These are phyloP conservation scores for Phytopythium chamaehyphon DNA, from an alignment of 352 stramenopile genomes.

Conservation along the genomic window DNA sequence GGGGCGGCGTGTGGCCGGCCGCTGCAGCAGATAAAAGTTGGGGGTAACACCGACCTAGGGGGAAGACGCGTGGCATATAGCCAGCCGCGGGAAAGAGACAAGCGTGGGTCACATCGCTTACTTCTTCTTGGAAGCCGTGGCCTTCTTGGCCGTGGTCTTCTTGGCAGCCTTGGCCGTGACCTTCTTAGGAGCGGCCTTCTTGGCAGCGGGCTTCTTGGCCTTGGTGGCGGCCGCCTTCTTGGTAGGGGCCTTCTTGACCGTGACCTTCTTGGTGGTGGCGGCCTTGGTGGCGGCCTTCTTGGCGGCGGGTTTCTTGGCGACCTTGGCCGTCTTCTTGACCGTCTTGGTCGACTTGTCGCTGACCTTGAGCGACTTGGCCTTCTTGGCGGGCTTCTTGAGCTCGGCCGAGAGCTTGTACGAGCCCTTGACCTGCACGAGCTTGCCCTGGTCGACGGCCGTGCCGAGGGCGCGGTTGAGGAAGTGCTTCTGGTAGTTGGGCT, in stretches of 20 bases:
- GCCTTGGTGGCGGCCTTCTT: slow-evolving; percentile 39
- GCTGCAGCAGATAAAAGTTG: slow-evolving; percentile 8
- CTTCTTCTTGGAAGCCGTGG: slow-evolving; percentile 40
- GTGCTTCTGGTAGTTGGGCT: slow-evolving; percentile 77
- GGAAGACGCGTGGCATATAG: background rate
- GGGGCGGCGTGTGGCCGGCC: too few relatives aligned
- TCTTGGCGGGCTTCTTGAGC: slow-evolving; percentile 60
- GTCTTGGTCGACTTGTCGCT: slow-evolving; percentile 36
- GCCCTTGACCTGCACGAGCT: slow-evolving; percentile 86
- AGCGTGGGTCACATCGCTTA: slow-evolving; percentile 14
- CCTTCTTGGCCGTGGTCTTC: slow-evolving; percentile 52
- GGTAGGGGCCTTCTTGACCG: slow-evolving; percentile 54
- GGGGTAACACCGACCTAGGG: slow-evolving; percentile 1
- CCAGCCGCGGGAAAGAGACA: background rate
- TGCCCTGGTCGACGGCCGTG: slow-evolving; percentile 79
- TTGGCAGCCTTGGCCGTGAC: slow-evolving; percentile 18
- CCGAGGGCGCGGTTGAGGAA: slow-evolving; percentile 89
- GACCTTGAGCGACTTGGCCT: slow-evolving; percentile 66
- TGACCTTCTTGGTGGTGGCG: slow-evolving; percentile 51
- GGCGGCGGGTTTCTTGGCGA: slow-evolving; percentile 33
- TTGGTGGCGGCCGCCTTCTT: slow-evolving; percentile 50
- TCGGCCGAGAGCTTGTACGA: slow-evolving; percentile 76
- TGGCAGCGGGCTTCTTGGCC: slow-evolving; percentile 31
- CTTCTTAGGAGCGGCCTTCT: slow-evolving; percentile 50
- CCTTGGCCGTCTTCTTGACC: slow-evolving; percentile 49